phyloP scores from a whole-genome alignment of 1,139 yeast genomes.

The Debaryomyces sp. region DNA sequence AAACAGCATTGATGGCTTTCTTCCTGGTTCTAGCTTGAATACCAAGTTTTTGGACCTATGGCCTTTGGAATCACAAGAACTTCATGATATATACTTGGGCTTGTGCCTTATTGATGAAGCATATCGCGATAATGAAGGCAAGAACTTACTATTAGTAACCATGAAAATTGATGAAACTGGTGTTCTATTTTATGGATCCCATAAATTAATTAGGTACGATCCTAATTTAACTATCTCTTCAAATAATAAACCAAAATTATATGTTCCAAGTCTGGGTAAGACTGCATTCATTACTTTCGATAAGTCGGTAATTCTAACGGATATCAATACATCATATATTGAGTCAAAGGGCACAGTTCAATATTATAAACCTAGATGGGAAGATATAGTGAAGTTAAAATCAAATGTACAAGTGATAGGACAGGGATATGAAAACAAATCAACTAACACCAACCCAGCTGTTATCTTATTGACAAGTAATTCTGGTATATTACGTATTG shows the following conservation, averaged over 20 bases:
- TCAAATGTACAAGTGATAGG: conserved; percentile 60
- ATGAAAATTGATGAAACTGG: conserved; percentile 56
- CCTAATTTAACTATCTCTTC: conserved; percentile 33
- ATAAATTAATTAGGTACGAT: conserved; percentile 43
- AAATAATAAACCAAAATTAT: conserved; percentile 48
- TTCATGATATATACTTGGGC: conserved; percentile 49
- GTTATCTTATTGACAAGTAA: conserved; percentile 53
- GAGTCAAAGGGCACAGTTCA: conserved; percentile 28
- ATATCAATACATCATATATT: conserved; percentile 50
- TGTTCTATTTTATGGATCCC: conserved; percentile 61
- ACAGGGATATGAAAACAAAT: conserved; percentile 53
- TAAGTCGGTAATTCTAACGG: conserved; percentile 66
- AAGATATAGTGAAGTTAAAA: conserved; percentile 67
- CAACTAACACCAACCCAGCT: conserved; percentile 39
- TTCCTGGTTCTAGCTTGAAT: conserved; percentile 35
- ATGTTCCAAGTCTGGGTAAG: conserved; percentile 60
- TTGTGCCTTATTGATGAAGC: conserved; percentile 39
- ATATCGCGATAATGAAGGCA: conserved; percentile 18
- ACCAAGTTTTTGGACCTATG: conserved; percentile 58
- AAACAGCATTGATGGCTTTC: conserved; percentile 40
- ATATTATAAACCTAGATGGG: conserved; percentile 70
- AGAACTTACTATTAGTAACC: conserved; percentile 53
- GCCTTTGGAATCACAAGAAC: conserved; percentile 27
- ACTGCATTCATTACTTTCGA: conserved; percentile 68
- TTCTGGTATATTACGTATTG: conserved; percentile 67